Evolutionary conservation across 2,329 filamentous ascomycete genomes (phyloP).

Genomic region (Aspergillus sclerotialis): DNA sequence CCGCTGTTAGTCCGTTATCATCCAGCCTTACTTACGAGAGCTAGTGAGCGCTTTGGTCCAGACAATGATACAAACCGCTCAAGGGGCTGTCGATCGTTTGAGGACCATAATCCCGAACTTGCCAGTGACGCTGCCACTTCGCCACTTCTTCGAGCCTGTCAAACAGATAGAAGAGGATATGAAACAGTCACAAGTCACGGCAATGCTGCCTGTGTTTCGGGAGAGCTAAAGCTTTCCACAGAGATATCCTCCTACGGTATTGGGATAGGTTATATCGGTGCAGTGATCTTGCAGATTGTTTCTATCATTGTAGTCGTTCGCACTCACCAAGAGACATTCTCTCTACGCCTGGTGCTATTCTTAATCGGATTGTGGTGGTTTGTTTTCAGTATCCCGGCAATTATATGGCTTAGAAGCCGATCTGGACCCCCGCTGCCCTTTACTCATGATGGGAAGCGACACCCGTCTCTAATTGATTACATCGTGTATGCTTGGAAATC

Average conservation of each 20-base stretch:
- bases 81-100: conserved; percentile 1
- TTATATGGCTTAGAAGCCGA: conserved; percentile 77
- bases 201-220: conserved; percentile 33
- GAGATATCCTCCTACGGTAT: conserved; percentile 88
- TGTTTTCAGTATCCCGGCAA: conserved; percentile 79
- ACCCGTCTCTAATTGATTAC: conserved; percentile 61
- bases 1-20: conserved; percentile 86
- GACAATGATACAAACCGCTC: conserved; percentile 9
- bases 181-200: conserved; percentile 3
- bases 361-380: conserved; percentile 90
- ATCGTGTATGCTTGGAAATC: conserved; percentile 79
- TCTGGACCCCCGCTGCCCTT: conserved; percentile 72
- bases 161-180: too few relatives aligned
- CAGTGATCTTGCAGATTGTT: conserved; percentile 73
- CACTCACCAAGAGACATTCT: conserved; percentile 72
- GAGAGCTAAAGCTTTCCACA: conserved; percentile 74
- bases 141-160: too few relatives aligned
- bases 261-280: conserved; percentile 86
- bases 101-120: too few relatives aligned
- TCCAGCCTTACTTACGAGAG: conserved; percentile 43
- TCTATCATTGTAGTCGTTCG: conserved; percentile 69
- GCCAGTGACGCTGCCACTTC: background rate
- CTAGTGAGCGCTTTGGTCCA: conserved; percentile 3
- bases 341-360: conserved; percentile 79
- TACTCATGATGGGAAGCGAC: conserved; percentile 25